Evolutionary conservation across 2,329 filamentous ascomycete species (phyloP), one percentile per base, ranked within the genome.

Genomic region (Aspergillus sp.): DNA sequence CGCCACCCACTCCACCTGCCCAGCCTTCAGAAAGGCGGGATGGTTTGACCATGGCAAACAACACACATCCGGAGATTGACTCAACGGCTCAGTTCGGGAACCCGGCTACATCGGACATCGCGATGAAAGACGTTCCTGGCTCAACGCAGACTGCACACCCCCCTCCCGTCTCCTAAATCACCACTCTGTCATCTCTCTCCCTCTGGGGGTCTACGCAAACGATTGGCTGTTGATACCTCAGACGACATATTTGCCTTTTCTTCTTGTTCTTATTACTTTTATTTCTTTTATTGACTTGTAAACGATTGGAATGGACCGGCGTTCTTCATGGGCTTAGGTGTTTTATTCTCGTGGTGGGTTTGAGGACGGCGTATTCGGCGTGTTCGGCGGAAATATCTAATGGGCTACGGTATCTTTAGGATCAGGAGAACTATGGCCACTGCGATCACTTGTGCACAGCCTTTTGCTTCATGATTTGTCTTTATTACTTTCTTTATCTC

Each of bases 101-200:
- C 20, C 52, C 64, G n/a, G 62, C 52, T 19, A 59, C 68, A 27
- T 60, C 60, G 15, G 70, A 74, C 61, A 64, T 70, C 17, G n/a
- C 60, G 19, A 70, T 73, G 70, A 72, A 72, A 50, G 71, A 74
- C 53, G 65, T 66, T 11, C 51, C 68, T 11, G 65, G 70, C 41
- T 61, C 68, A 39, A 66, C 67, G 19, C 63, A 66, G 20, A 56
- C 66, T 27, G 63, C 70, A 54, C 68, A 68, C 48, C 55, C 68
- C 22, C 61, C 68, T 42, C 69, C 71, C 42, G 62, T 70, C 33
- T 60, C 69, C 45, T 70, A 61, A 42, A 57, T 68, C 59, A 59
- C 66, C 57, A 50, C 62, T 24, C 50, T 45, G 17, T 45, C 48
- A 24, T 45, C 30, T 39, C 30, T 19, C 8, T 49, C 44, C 49